Evolutionary conservation across 176 grass and related monocot species (phyloP).

Genomic region (Saccharum spontaneum): DNA sequence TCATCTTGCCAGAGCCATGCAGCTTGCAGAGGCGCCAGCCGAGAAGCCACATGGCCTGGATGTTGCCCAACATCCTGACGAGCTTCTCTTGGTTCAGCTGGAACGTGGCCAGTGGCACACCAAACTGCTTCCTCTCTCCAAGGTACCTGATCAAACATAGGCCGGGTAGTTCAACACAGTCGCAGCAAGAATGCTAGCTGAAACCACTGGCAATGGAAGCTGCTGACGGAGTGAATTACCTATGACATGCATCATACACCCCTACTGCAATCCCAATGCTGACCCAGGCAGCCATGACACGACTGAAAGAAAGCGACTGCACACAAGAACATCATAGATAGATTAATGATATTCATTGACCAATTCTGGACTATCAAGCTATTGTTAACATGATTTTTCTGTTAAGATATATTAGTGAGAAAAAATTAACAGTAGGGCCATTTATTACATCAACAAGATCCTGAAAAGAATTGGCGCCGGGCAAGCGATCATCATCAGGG

Average conservation of each 20-base stretch:
- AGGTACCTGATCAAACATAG: slow-evolving; percentile 46
- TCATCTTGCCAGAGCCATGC: slow-evolving; percentile 48
- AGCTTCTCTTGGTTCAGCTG: slow-evolving; percentile 72
- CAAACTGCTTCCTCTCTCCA: slow-evolving; percentile 67
- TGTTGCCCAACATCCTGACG: slow-evolving; percentile 60
- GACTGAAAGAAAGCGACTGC: slow-evolving; percentile 54
- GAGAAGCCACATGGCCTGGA: slow-evolving; percentile 60
- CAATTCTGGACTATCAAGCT: too few relatives aligned
- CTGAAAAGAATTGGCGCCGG: slow-evolving; percentile 48
- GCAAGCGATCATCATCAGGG: slow-evolving; percentile 51
- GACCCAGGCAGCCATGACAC: slow-evolving; percentile 62
- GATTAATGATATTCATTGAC: too few relatives aligned
- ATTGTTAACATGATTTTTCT: too few relatives aligned
- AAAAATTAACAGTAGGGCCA: not conserved
- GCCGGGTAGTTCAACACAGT: not conserved
- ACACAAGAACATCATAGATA: not conserved
- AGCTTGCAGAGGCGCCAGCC: slow-evolving; percentile 59
- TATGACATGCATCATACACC: slow-evolving; percentile 50
- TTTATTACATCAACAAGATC: slow-evolving; percentile 47
- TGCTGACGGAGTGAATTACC: slow-evolving; percentile 23
- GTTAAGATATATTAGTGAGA: too few relatives aligned
- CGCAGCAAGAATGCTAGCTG: not conserved
- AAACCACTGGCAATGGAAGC: too few relatives aligned
- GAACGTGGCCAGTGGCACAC: slow-evolving; percentile 55
- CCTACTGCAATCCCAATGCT: slow-evolving; percentile 56